A percentile compares a stretch with the other conserved stretches of the same genome.
These are phyloP conservation scores for Collybia nuda DNA, from an alignment of 768 basidiomycete species.

Conservation along the genomic window DNA sequence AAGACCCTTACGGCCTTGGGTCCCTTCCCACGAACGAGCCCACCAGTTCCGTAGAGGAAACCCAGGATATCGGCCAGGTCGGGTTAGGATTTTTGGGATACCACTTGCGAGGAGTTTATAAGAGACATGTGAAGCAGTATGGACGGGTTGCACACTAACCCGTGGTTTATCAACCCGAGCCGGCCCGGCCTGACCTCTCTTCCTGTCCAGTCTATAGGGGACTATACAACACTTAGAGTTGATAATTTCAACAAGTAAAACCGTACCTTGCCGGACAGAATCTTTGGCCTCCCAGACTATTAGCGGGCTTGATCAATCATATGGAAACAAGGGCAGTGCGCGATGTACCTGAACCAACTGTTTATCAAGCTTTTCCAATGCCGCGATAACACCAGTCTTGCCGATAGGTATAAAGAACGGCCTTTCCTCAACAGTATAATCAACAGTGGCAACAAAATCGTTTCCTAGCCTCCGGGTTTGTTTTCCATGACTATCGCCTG, in stretches of 20 bases:
- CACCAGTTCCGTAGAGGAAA: constrained; percentile 84
- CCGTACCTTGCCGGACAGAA: constrained; percentile 64
- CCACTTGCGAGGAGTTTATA: constrained; percentile 51
- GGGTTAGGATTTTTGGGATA: constrained; percentile 70
- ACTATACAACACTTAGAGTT: constrained; percentile 23
- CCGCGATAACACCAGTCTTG: constrained; percentile 64
- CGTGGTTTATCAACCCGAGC: constrained; percentile 78
- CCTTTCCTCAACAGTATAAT: constrained; percentile 53
- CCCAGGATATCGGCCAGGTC: constrained; percentile 75
- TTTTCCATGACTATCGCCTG: constrained; percentile 10
- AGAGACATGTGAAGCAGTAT: not conserved
- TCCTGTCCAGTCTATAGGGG: constrained; percentile 69
- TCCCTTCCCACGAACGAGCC: constrained; percentile 74
- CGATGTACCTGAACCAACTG: constrained; percentile 52
- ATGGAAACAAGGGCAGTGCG: constrained; percentile 1
- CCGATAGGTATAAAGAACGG: constrained; percentile 74
- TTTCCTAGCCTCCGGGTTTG: constrained; percentile 16
- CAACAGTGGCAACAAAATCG: constrained; percentile 45
- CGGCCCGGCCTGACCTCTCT: constrained; percentile 69
- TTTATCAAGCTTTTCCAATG: constrained; percentile 66
- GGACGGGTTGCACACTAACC: constrained; percentile 19
- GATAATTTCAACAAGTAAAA: not conserved
- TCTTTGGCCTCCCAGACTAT: constrained; percentile 53
- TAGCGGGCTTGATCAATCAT: constrained; percentile 1
- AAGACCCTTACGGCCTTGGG: constrained; percentile 57